phyloP scores from a whole-genome alignment of 2,329 filamentous ascomycete species.

The Cladosporium sp. region DNA sequence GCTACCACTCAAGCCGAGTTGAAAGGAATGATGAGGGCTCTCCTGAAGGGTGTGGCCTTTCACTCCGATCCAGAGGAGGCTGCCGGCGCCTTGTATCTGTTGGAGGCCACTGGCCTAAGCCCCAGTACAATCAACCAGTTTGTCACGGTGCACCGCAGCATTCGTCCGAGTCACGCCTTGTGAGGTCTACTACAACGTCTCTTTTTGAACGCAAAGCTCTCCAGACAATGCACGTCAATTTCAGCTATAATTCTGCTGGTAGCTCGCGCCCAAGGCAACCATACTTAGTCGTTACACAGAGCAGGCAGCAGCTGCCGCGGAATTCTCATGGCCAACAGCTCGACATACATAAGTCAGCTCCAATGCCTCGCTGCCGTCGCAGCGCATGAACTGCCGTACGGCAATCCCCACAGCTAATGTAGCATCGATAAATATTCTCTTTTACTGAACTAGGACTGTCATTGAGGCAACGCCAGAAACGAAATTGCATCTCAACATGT shows the following conservation, averaged over 20 bases:
- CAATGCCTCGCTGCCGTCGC: too few relatives aligned
- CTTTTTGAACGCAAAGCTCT: not conserved
- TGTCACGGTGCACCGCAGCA: not conserved
- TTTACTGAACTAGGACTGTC: too few relatives aligned
- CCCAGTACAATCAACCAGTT: not conserved
- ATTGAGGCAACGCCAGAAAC: too few relatives aligned
- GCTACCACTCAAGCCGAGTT: not conserved
- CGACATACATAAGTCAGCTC: too few relatives aligned
- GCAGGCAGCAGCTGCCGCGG: too few relatives aligned
- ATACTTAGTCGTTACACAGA: too few relatives aligned
- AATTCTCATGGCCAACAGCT: too few relatives aligned
- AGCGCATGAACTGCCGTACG: too few relatives aligned
- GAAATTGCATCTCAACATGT: not conserved
- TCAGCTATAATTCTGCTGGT: not conserved
- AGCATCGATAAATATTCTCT: too few relatives aligned
- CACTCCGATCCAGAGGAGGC: not conserved
- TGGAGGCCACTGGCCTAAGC: not conserved
- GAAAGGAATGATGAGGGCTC: not conserved
- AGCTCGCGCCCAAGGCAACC: not conserved
- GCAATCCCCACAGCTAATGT: too few relatives aligned
- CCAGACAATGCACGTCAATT: not conserved
- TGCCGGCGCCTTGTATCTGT: not conserved
- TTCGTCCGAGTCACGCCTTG: not conserved
- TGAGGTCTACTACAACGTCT: too few relatives aligned
- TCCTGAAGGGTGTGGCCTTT: not conserved